phyloP scores from a whole-genome alignment of 2,329 filamentous ascomycete genomes.

The Rutstroemia sp. region DNA sequence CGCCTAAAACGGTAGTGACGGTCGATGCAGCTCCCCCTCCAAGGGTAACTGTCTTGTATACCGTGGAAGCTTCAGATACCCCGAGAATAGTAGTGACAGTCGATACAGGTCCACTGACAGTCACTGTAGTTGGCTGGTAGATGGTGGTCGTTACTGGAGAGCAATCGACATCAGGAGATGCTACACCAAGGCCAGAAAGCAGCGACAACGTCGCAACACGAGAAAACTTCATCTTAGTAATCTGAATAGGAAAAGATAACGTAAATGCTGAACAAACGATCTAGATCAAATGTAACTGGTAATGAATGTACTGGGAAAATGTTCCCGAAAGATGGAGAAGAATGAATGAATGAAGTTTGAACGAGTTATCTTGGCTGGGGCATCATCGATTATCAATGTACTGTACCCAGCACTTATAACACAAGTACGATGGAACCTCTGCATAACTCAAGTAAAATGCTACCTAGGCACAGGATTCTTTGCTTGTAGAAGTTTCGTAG shows the following conservation, averaged over 20 bases:
- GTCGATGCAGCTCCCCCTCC: too few species aligned
- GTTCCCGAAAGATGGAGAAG: neutral
- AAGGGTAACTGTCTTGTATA: too few species aligned
- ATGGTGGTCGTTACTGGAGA: slow-evolving; percentile 4
- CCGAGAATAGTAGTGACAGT: neutral
- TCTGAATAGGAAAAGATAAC: neutral
- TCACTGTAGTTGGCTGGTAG: slow-evolving; percentile 2
- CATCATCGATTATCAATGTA: neutral
- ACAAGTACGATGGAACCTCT: neutral
- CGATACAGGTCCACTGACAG: neutral
- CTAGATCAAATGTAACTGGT: neutral
- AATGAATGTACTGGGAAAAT: slow-evolving; percentile 2
- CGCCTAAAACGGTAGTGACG: too few species aligned
- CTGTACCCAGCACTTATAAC: neutral
- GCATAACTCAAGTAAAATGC: neutral
- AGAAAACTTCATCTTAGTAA: neutral
- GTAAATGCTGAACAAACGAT: neutral
- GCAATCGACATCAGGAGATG: slow-evolving; percentile 2
- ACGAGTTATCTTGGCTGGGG: neutral
- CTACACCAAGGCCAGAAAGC: neutral
- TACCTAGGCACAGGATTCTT: neutral
- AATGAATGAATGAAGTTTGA: neutral
- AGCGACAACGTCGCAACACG: slow-evolving; percentile 1
- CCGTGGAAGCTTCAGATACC: too few species aligned
- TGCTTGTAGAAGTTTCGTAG: neutral